Evolutionary conservation across 345 rosid genomes (phyloP).

Genomic region (Eucalyptus leucophloia): DNA sequence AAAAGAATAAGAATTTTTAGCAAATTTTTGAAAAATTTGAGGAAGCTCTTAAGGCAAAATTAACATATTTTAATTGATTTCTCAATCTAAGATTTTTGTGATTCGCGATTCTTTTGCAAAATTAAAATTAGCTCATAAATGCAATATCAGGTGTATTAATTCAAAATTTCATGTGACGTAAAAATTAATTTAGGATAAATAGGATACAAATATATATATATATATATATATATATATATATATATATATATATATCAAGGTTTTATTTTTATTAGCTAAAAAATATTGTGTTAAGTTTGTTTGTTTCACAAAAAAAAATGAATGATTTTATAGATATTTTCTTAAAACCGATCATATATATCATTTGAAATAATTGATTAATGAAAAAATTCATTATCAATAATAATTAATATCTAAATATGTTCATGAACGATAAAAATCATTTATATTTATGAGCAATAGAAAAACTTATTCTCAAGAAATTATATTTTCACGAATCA

Average conservation of each 20-base stretch:
- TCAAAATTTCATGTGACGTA: accelerated
- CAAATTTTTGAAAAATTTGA: background rate
- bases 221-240: too few species aligned
- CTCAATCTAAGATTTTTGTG: accelerated
- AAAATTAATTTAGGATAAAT: background rate
- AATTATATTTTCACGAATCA: too few species aligned
- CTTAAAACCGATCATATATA: too few species aligned
- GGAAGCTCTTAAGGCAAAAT: background rate
- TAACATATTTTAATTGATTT: background rate
- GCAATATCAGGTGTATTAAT: accelerated
- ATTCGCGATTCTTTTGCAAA: accelerated
- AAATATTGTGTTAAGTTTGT: too few species aligned
- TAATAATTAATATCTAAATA: too few species aligned
- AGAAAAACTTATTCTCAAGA: too few species aligned
- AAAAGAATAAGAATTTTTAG: background rate
- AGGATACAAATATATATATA: accelerated
- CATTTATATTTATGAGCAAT: too few species aligned
- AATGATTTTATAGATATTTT: too few species aligned
- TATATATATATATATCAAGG: background rate
- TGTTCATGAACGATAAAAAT: accelerated
- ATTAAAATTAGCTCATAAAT: accelerated
- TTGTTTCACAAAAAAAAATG: too few species aligned
- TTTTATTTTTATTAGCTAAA: background rate
- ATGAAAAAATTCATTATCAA: too few species aligned
- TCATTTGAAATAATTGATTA: too few species aligned